A percentile compares a stretch with the other conserved stretches of the same genome.
Conservation (phyloP, 495 filamentous ascomycete species). For the Penicillium diatomitis region DNA sequence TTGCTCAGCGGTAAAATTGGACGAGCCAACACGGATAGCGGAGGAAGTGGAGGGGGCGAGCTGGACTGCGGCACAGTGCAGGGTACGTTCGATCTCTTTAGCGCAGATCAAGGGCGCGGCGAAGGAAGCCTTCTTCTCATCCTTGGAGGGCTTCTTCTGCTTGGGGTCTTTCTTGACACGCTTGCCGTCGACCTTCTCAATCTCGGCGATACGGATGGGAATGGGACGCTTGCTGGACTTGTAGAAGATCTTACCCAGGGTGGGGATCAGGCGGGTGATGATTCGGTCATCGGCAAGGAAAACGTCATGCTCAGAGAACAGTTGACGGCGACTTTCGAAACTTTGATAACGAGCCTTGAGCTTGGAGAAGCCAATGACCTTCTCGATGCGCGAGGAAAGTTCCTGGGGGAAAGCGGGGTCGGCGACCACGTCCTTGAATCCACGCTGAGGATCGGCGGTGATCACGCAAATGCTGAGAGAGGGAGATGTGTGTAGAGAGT, state of each 20-base stretch:
- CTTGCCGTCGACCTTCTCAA: constrained; percentile 60
- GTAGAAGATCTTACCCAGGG: constrained; percentile 85
- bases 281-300: constrained; percentile 85
- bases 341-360: constrained; percentile 76
- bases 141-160: constrained; percentile 22
- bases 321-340: constrained; percentile 76
- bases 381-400: constrained; percentile 61
- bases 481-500: constrained; percentile 56
- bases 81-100: constrained; percentile 59
- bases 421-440: constrained; percentile 79
- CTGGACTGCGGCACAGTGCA: constrained; percentile 64
- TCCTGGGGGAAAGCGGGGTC: constrained; percentile 64
- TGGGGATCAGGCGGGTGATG: constrained; percentile 60
- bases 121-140: constrained; percentile 31
- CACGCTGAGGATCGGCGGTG: constrained; percentile 75
- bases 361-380: constrained; percentile 75
- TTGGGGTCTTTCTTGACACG: constrained; percentile 44
- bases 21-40: constrained; percentile 62
- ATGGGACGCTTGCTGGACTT: constrained; percentile 76
- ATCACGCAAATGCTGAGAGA: constrained; percentile 72
- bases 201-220: constrained; percentile 62
- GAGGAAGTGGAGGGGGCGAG: constrained; percentile 56
- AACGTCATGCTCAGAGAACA: constrained; percentile 75
- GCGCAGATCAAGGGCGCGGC: constrained; percentile 48
- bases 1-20: constrained; percentile 62